A percentile compares a stretch with the other conserved stretches of the same genome.
phyloP scores from a whole-genome alignment of 23 red algal genomes.

The Cyanidiococcus yangmingshanensis region DNA sequence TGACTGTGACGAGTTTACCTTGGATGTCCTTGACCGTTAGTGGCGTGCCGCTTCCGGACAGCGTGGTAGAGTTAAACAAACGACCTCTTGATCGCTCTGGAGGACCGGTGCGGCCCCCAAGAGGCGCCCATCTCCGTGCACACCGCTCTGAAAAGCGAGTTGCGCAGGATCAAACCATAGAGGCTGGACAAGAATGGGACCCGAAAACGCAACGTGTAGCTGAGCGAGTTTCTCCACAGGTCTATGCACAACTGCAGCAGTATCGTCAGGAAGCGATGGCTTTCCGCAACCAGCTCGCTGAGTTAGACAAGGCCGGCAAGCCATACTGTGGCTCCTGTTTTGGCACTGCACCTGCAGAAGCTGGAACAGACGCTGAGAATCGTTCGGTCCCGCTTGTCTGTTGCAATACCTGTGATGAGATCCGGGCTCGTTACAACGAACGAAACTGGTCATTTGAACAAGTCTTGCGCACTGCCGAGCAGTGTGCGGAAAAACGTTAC shows the following conservation, averaged over 20 bases:
- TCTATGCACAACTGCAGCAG: neutral
- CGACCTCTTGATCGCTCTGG: neutral
- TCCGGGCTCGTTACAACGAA: constrained; percentile 57
- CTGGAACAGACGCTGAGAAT: neutral
- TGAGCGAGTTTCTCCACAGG: neutral
- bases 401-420: constrained; percentile 81
- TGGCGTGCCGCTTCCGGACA: neutral
- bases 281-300: neutral
- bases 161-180: neutral
- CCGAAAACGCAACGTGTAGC: neutral
- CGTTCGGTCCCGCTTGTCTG: constrained; percentile 1
- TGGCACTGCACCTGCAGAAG: neutral
- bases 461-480: constrained; percentile 42
- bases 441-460: constrained; percentile 45
- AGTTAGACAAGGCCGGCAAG: neutral
- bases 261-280: constrained; percentile 12
- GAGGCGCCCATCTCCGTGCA: neutral
- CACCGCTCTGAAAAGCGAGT: neutral
- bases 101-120: neutral
- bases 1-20: constrained; percentile 66
- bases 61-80: neutral
- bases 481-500: constrained; percentile 54
- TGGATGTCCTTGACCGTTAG: constrained; percentile 37
- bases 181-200: neutral
- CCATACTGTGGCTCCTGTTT: constrained; percentile 23